Evolutionary conservation across 106 monocot species (phyloP), one percentile per base, ranked within the genome.

Genomic region (Acorus gramineus): DNA sequence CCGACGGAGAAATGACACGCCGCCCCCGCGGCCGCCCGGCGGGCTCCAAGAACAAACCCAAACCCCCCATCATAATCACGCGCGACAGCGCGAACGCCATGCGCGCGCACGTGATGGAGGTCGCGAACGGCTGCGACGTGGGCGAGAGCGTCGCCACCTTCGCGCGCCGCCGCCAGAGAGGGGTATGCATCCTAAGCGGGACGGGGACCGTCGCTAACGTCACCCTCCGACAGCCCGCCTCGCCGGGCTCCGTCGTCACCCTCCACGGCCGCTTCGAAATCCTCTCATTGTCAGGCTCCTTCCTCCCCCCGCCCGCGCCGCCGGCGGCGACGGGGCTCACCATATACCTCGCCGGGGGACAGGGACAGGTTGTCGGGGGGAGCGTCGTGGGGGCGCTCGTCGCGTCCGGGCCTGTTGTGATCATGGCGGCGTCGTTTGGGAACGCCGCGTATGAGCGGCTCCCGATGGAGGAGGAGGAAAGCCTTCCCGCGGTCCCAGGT

Each of bases 11-110:
- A 14, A 73, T 61, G 8, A 66, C 49, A 10, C 81, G 76, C 4
- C 78, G 86, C 1, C 78, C 86, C 0, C 78, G 81, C 2, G 86
- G 86, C 8, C 65, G 86, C 2, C 86, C 86, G 3, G 72, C 86
- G 1, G 86, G 86, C 7, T 86, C 86, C 12, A 86, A 81, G 86
- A 86, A 86, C 79, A 86, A 76, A 64, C 86, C 86, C n/a, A 86
- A 82, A 51, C 81, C 86, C 4, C 85, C 86, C 4, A 81, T 85
- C 51, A 81, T 85, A 57, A 85, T 85, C 74, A 73, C 81, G 44
- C 78, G 78, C 4, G 86, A 86, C 66, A 86, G 86, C 76, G 73
- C 86, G 14, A 82, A 82, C 81, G 86, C 78, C 2, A 66, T 86
- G 7, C 64, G 76, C 2, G 69, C 81, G 47, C 86, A 86, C 76